Base-by-base conservation (phyloP, 208 protist species). In the Vickermania ingenoplastis region DNA sequence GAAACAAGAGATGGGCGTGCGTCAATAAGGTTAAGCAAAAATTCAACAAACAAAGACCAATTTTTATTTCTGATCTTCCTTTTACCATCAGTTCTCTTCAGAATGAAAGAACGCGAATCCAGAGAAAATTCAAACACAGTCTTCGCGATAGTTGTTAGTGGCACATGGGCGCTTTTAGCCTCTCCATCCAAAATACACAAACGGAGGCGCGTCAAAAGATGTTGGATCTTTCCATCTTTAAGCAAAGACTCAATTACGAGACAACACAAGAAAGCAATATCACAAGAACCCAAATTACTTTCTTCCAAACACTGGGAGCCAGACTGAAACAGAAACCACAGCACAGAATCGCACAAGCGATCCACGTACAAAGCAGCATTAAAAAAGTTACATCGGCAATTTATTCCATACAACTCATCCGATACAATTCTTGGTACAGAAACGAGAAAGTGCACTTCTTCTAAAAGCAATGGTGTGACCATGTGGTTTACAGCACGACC, bases 321-420 rank as follows among this genome's bases (percentile, higher is more conserved):
- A 45, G 17, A 45, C 36, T n/a, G 36, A n/a, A 75, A 68, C 29
- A 53, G 50, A 21, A 76, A 53, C 26, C 55, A 21, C 30, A 70
- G 24, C 25, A 65, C 30, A 3, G 70, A 50, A 50, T 76, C 70
- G 41, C 52, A 61, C 27, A 72, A 59, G 3, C 66, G 54, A 25
- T 70, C 70, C 59, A 31, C 61, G 31, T 59, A 76, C 13, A 72
- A 41, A 0, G 22, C 27, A 3, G 61, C 28, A 24, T 72, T 63
- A 61, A 52, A 70, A 2, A n/a, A 22, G 13, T 27, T 28, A 13
- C 31, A 52, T 53, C 52, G 24, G 5, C 7, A 45, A 14, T 59
- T 29, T 25, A 30, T 57, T 25, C 17, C 17, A 28, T 17, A 30
- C 14, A 14, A 3, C 28, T 5, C 2, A 22, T 22, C 17, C 2